phyloP scores from a whole-genome alignment of 305 asterid species.

The Euphrasia arctica region DNA sequence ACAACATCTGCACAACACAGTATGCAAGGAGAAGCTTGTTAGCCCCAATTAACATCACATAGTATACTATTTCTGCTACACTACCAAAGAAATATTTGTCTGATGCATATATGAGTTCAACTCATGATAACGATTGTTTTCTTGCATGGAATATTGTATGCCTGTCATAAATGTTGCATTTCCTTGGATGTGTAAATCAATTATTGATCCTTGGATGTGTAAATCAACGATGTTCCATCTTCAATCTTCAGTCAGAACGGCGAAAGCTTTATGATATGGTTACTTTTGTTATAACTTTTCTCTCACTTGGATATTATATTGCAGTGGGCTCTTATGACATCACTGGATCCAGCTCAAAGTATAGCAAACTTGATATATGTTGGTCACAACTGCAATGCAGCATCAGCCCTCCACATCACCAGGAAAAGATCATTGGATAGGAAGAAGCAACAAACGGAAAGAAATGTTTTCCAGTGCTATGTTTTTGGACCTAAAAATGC shows the following conservation, averaged over 20 bases:
- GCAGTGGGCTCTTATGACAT: slow-evolving; percentile 99
- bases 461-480: slow-evolving; percentile 85
- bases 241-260: slow-evolving; percentile 11
- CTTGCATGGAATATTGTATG: slow-evolving; percentile 9
- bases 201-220: slow-evolving; percentile 14
- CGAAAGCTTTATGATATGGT: slow-evolving; percentile 11
- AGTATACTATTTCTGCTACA: slow-evolving; percentile 3
- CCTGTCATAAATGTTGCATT: slow-evolving; percentile 4
- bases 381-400: slow-evolving; percentile 75
- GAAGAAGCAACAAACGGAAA: slow-evolving; percentile 78
- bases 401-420: slow-evolving; percentile 77
- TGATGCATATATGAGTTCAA: slow-evolving; percentile 8
- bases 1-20: slow-evolving; percentile 13
- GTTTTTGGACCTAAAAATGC: slow-evolving; percentile 89
- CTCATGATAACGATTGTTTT: slow-evolving; percentile 15
- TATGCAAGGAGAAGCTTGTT: slow-evolving; percentile 13
- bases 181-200: slow-evolving; percentile 9
- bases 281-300: slow-evolving; percentile 24
- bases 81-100: slow-evolving; percentile 12
- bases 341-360: slow-evolving; percentile 82
- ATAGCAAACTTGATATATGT: slow-evolving; percentile 86
- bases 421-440: slow-evolving; percentile 69
- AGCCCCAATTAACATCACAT: not conserved
- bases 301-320: slow-evolving; percentile 39
- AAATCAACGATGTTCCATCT: slow-evolving; percentile 18